Conservation (phyloP, 1,139 yeast species). For the Wickerhamiella pararugosa region DNA sequence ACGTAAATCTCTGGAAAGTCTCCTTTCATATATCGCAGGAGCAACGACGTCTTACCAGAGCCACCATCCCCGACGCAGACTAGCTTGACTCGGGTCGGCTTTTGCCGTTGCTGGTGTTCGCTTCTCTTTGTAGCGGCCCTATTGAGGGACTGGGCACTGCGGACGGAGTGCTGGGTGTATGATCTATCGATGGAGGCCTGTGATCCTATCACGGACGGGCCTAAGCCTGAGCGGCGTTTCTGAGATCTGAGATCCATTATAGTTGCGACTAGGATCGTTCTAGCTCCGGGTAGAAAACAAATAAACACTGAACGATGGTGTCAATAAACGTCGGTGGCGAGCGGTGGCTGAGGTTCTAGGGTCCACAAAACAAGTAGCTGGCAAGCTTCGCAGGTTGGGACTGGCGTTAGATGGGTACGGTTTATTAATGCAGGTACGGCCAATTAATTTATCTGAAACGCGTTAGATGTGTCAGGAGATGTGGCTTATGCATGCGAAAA, state of each 20-base stretch:
- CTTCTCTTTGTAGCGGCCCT: too few relatives aligned
- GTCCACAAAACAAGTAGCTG: too few relatives aligned
- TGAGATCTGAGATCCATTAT: conserved; percentile 12
- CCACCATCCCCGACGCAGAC: conserved; percentile 87
- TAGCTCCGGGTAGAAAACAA: background rate
- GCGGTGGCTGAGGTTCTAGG: too few relatives aligned
- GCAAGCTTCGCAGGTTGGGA: too few relatives aligned
- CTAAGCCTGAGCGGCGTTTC: conserved; percentile 11
- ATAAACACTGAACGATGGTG: background rate
- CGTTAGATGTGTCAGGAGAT: too few relatives aligned
- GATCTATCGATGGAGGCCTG: conserved; percentile 6
- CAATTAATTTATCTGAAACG: too few relatives aligned
- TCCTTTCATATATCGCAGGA: conserved; percentile 70
- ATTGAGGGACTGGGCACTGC: background rate
- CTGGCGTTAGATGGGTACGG: too few relatives aligned
- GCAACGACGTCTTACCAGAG: conserved; percentile 80
- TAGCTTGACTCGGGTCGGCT: conserved; percentile 37
- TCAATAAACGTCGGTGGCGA: too few relatives aligned
- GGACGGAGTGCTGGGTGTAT: conserved; percentile 7
- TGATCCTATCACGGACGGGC: conserved; percentile 10
- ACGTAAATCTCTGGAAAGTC: conserved; percentile 60
- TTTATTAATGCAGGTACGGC: too few relatives aligned
- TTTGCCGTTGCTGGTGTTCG: background rate
- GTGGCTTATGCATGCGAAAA: too few relatives aligned
- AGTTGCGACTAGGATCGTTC: background rate